Conservation (phyloP, 1,139 yeast species). For the Citeromyces hawaiiensis region DNA sequence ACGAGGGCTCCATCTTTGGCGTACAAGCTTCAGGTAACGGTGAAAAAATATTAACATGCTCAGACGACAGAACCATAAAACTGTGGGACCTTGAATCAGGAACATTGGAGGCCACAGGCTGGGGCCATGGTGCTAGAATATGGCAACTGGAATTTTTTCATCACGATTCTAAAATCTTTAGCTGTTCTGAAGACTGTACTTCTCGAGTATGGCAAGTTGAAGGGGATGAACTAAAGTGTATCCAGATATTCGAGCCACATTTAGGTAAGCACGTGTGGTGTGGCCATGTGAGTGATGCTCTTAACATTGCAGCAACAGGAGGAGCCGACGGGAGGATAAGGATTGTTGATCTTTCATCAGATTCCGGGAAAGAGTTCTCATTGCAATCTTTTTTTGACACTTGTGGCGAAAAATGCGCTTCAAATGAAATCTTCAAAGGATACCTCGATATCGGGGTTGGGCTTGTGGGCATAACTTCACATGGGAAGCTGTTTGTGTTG, state of each 20-base stretch:
- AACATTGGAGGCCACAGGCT: slow-evolving; percentile 55
- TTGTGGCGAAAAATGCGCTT: slow-evolving; percentile 17
- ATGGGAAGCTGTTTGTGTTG: slow-evolving; percentile 36
- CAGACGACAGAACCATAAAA: slow-evolving; percentile 84
- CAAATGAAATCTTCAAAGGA: slow-evolving; percentile 51
- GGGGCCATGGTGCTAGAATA: slow-evolving; percentile 95
- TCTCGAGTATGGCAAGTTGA: slow-evolving; percentile 62
- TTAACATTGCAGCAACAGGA: slow-evolving; percentile 51
- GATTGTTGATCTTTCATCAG: slow-evolving; percentile 34
- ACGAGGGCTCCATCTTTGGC: slow-evolving; percentile 86
- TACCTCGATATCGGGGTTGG: slow-evolving; percentile 32
- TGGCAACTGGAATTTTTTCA: slow-evolving; percentile 65
- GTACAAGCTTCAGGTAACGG: slow-evolving; percentile 52
- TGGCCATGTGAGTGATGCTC: slow-evolving; percentile 39
- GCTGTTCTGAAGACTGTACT: slow-evolving; percentile 85
- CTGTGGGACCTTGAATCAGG: slow-evolving; percentile 56
- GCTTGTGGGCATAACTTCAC: slow-evolving; percentile 45
- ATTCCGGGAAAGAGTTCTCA: slow-evolving; percentile 16
- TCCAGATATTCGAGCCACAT: slow-evolving; percentile 49
- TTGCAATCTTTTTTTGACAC: slow-evolving; percentile 19
- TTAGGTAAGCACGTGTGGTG: slow-evolving; percentile 86
- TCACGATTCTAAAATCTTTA: slow-evolving; percentile 25
- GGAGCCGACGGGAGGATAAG: slow-evolving; percentile 85
- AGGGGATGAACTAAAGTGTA: slow-evolving; percentile 21
- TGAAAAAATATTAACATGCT: slow-evolving; percentile 56